Conservation (phyloP, 192 early-diverging fungal species). For the Backusella parvicylindrica region DNA sequence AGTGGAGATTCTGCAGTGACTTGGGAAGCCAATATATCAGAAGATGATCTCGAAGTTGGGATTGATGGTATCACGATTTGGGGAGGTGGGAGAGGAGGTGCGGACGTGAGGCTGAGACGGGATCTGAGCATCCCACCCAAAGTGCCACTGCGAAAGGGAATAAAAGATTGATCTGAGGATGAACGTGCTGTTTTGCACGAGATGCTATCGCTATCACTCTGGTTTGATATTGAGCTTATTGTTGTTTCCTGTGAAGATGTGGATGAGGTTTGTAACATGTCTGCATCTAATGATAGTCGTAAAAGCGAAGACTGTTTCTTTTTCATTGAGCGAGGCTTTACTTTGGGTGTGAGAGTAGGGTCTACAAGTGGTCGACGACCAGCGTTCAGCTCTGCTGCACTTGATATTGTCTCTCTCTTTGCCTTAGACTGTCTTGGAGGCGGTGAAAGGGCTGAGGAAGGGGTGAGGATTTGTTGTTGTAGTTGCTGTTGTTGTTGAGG, state of each 20-base stretch:
- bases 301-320: background rate
- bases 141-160: slow-evolving; percentile 7
- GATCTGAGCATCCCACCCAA: background rate
- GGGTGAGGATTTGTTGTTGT: background rate
- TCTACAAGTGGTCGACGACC: background rate
- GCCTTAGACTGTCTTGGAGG: slow-evolving; percentile 8
- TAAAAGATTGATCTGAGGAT: background rate
- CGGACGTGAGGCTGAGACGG: background rate
- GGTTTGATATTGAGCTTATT: background rate
- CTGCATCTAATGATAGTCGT: slow-evolving; percentile 13
- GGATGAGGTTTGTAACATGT: background rate
- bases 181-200: background rate
- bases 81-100: background rate
- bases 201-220: background rate
- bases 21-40: background rate
- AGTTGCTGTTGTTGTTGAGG: background rate
- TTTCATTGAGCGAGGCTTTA: background rate
- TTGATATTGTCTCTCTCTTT: background rate
- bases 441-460: slow-evolving; percentile 8
- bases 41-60: background rate
- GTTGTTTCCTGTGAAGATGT: background rate
- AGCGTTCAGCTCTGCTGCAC: background rate
- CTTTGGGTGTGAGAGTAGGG: slow-evolving; percentile 2
- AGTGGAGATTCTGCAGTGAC: background rate
- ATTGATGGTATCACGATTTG: background rate